Conservation (phyloP, 1,139 yeast species). For the Candida tetrigidarum region DNA sequence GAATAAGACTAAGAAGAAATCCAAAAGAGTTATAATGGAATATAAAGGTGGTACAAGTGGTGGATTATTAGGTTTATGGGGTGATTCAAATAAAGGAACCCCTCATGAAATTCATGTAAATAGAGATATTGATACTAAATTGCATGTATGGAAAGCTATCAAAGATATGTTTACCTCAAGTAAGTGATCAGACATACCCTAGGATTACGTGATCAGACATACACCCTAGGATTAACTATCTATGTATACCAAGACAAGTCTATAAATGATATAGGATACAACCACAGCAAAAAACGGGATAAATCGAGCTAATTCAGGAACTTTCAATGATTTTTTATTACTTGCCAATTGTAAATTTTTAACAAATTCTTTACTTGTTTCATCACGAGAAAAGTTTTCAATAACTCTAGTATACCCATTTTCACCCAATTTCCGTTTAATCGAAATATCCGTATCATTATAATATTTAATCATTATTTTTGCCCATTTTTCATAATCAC, state of each 20-base stretch:
- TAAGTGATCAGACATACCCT: no score
- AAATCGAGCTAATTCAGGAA: slow-evolving; percentile 2
- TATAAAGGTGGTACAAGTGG: slow-evolving; percentile 5
- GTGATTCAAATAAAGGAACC: slow-evolving; percentile 5
- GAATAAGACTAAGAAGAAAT: slow-evolving; percentile 16
- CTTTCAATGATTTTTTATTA: background rate
- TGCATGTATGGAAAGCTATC: slow-evolving; percentile 39
- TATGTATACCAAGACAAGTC: slow-evolving; percentile 2
- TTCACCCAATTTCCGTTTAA: slow-evolving; percentile 39
- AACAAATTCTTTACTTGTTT: slow-evolving; percentile 61
- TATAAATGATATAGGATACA: slow-evolving; percentile 8
- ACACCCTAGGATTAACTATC: no score
- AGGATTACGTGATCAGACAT: no score
- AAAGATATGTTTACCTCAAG: slow-evolving; percentile 32
- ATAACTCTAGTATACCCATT: slow-evolving; percentile 58
- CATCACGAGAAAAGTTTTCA: slow-evolving; percentile 59
- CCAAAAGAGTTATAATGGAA: slow-evolving; percentile 8
- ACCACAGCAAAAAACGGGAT: slow-evolving; percentile 1
- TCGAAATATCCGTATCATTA: slow-evolving; percentile 30
- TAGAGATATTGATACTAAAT: slow-evolving; percentile 25
- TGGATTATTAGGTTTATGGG: slow-evolving; percentile 16
- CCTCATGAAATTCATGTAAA: slow-evolving; percentile 11
- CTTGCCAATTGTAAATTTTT: slow-evolving; percentile 21
- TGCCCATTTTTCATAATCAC: slow-evolving; percentile 67
- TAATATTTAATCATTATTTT: slow-evolving; percentile 51